Base-by-base conservation (phyloP, 495 filamentous ascomycete species). In the Tricharina praecox region DNA sequence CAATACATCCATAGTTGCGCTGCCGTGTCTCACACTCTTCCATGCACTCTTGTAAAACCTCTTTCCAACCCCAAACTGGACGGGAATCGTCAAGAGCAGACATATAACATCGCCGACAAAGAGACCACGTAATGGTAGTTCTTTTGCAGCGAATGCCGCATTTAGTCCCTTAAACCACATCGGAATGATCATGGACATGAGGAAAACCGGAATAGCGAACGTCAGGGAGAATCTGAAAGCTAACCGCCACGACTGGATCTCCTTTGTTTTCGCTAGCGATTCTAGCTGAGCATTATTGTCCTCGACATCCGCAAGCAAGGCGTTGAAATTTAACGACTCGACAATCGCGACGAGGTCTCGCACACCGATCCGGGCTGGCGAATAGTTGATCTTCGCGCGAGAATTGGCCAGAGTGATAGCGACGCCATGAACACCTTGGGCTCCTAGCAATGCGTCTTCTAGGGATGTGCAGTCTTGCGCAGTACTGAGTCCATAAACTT, bases 281-380 rank as follows among this genome's bases (percentile, higher is more conserved):
- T 99, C 83, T 1, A 99, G 72, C 60, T 99, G 90, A 3, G 92
- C 88, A 62, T 93, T 93, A 57, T 87, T 96, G 59, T 99, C 92
- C 50, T 96, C 84, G 34, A 78, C 77, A 53, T 96, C 87, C 1
- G 88, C 78, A 20, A 94, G 69, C 4, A 99, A 67, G 7, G 88
- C 90, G 59, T 95, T 94, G 62, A 82, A 83, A 3, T 85, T 83
- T 5, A 72, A 64, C 18, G 68, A 70, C 64, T 99, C 90, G 40
- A 93, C 76, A 8, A 77, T 67, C 49, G 84, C 83, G 16, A 95
- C 87, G 32, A 96, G 68, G 9, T 74, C 72, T 21, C 90, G 80
- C 25, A 99, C 68, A 1, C 92, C 88, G 30, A 78, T 76, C 18
- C 77, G 62, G 13, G 70, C 66, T 0, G 86, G 73, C 47, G 80